Evolutionary conservation across 495 filamentous ascomycete species (phyloP), one percentile per base, ranked within the genome.

Genomic region (Rhizodiscina lignyota): DNA sequence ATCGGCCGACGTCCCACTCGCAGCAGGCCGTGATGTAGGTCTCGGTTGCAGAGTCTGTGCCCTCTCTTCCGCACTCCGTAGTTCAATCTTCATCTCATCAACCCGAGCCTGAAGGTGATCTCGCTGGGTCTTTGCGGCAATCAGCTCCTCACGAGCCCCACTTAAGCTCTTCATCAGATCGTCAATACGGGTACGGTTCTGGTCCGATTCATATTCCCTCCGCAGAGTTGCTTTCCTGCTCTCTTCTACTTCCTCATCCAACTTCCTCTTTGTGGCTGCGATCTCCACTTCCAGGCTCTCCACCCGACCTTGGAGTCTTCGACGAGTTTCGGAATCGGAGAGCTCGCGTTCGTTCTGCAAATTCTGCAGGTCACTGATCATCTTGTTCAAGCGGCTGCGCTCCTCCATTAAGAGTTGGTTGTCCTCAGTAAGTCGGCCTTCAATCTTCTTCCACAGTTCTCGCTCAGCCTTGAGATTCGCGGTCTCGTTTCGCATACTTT

Each of bases 401-500:
- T 97, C 91, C 39, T 91, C 79, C 22, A 78, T 62, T n/a, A 94
- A 62, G 10, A 60, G 69, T 41, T 85, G 79, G 35, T 83, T 91
- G 41, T 96, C 91, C 32, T 85, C 79, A 40, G 64, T 76, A 15
- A 94, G 63, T 24, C 91, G 70, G 42, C 79, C 76, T 50, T 96
- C 83, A 38, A 94, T 87, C 31, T 70, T 80, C 58, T 87, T 92
- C 79, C 77, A 87, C 17, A 96, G 63, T 3, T 76, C 74, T 53
- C 87, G 91, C 49, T 94, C 87, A 0, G 86, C 86, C 53, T 87
- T 91, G 8, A 93, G 71, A 52, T 93, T 94, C 15, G 84, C 79
- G 40, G 70, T 87, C 44, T 96, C 89, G 30, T 77, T 83, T 16
- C 85, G 81, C 58, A 96, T 68, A 46, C 82, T 85, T 45, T 97